Percentiles rank a stretch among this genome's conserved stretches.
Evolutionary conservation across 179 eudicot species (phyloP).

Genomic region (Pouteria campechiana): DNA sequence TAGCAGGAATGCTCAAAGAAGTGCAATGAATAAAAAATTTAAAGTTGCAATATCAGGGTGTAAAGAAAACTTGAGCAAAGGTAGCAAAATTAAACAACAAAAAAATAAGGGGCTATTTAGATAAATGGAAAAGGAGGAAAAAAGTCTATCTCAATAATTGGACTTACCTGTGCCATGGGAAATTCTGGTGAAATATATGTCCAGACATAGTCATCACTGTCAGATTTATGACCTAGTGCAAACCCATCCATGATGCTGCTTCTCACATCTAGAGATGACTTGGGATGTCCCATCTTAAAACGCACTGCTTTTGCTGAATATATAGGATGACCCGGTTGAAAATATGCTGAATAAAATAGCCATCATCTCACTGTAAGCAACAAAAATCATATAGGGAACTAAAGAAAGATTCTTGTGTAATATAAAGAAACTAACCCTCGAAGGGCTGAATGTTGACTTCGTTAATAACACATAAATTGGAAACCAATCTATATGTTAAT

Average conservation of each 20-base stretch:
- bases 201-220: slow-evolving; percentile 28
- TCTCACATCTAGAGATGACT: slow-evolving; percentile 5
- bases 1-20: too few species aligned
- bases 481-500: slow-evolving; percentile 22
- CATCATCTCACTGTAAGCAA: neutral
- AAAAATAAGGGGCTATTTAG: too few species aligned
- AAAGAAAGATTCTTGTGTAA: neutral
- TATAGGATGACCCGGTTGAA: slow-evolving; percentile 36
- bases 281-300: slow-evolving; percentile 31
- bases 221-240: slow-evolving; percentile 2
- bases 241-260: slow-evolving; percentile 1
- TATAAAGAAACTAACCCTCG: slow-evolving; percentile 18
- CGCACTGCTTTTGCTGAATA: slow-evolving; percentile 43
- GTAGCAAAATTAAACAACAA: too few species aligned
- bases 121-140: too few species aligned
- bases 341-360: slow-evolving; percentile 25
- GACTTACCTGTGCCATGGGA: slow-evolving; percentile 45
- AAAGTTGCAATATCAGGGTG: too few species aligned
- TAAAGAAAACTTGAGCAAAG: too few species aligned
- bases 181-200: slow-evolving; percentile 44
- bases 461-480: slow-evolving; percentile 25
- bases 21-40: too few species aligned
- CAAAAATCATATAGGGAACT: neutral
- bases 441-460: slow-evolving; percentile 40
- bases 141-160: too few species aligned